A percentile compares a stretch with the other conserved stretches of the same genome.
phyloP scores from a whole-genome alignment of 176 grass and related monocot genomes.

The Aegilops umbellulata region DNA sequence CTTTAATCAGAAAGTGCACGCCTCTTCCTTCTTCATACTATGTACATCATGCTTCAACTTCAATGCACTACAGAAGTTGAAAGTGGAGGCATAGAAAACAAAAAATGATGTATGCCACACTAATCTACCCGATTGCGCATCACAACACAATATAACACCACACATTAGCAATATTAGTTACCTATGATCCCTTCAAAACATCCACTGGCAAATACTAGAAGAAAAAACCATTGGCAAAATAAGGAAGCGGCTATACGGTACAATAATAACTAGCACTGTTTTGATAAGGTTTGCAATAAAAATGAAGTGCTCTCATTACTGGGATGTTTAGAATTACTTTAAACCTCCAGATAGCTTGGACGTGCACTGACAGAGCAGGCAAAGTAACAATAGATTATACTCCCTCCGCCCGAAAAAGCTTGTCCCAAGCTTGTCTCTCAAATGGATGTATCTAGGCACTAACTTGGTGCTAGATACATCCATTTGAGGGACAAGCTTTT shows the following conservation, averaged over 20 bases:
- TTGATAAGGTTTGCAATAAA: slow-evolving; percentile 20
- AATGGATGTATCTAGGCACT: too few relatives aligned
- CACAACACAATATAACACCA: background rate
- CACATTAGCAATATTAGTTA: slow-evolving; percentile 4
- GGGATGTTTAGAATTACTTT: slow-evolving; percentile 20
- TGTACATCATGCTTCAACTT: slow-evolving; percentile 11
- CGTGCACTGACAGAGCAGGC: background rate
- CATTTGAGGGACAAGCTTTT: too few relatives aligned
- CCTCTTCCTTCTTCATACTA: slow-evolving; percentile 6
- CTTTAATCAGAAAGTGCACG: slow-evolving; percentile 27
- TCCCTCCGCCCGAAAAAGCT: too few relatives aligned
- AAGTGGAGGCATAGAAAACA: slow-evolving; percentile 11
- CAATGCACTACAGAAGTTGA: background rate
- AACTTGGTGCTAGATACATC: too few relatives aligned
- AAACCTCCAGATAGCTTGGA: background rate
- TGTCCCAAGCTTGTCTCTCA: too few relatives aligned
- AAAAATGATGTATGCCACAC: background rate
- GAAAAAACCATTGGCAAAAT: background rate
- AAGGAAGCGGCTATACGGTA: background rate
- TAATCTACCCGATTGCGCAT: background rate
- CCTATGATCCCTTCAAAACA: slow-evolving; percentile 11
- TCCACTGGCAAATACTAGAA: background rate
- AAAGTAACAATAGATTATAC: background rate
- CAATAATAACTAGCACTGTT: slow-evolving; percentile 5
- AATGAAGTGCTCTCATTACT: background rate